Base-by-base conservation (phyloP, 352 stramenopile genomes). In the Ophiocytium majus region DNA sequence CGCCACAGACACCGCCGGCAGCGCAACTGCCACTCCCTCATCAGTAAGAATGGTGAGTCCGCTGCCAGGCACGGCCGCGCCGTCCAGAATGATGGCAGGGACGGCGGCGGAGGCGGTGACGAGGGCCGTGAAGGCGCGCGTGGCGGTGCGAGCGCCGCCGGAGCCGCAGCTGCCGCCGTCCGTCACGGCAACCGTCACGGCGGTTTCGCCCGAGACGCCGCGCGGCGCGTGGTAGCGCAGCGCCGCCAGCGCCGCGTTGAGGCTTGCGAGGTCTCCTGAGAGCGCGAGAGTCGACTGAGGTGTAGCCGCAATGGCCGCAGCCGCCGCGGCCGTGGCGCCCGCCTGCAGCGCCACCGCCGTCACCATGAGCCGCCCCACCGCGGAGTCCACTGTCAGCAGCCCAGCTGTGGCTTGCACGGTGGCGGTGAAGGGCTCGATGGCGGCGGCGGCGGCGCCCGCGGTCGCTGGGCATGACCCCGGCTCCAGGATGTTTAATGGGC, bases 101-200 rank as follows among this genome's bases (percentile, higher is more conserved):
- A 17, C 5, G 64, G 5, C 64, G 17, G 5, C 64, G 10, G 17
- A 5, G 31, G 64, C 5, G 5, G 34, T 10, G 35, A 88, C 80
- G 34, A 82, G 50, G 71, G 86, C 23, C 28, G 17, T 10, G 33
- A 88, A 5, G 37, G 57, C 9, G 34, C 37, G 31, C 34, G 9
- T 83, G 31, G 23, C n/a, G 23, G 81, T 79, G 5, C 50, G 23
- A 49, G 9, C 63, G 37, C 35, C 79, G 28, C 84, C 84, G 28
- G 5, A 10, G 23, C 84, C 84, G 32, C 84, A 88, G 32, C 81
- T 86, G 50, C 84, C 84, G n/a, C 79, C 79, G 43, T 88, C 84
- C 14, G 35, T 34, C 33, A 78, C 80, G 19, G 10, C 35, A 19
- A 88, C 31, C n/a, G 43, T 33, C 32, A 85, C 74, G 17, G 66